Evolutionary conservation across 2,329 filamentous ascomycete species (phyloP).

Genomic region (Pestalotiopsis sp.): DNA sequence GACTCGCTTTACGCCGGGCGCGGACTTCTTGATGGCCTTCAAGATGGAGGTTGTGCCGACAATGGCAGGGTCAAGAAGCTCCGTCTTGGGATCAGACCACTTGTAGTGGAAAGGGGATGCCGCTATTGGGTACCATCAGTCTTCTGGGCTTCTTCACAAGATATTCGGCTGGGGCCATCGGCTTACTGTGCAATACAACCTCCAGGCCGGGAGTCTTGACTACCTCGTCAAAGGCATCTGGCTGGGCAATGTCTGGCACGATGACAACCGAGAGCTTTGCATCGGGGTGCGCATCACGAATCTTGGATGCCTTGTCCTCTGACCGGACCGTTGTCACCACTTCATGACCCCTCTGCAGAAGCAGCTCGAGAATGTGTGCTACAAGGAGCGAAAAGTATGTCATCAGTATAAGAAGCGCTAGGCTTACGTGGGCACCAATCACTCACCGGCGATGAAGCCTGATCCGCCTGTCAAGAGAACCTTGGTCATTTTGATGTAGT

Average conservation of each 20-base stretch:
- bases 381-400: conserved; percentile 12
- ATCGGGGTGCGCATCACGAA: conserved; percentile 50
- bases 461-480: conserved; percentile 43
- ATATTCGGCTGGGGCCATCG: background rate
- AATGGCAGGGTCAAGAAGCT: conserved; percentile 61
- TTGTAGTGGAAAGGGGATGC: conserved; percentile 63
- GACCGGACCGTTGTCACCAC: conserved; percentile 61
- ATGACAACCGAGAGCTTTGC: conserved; percentile 56
- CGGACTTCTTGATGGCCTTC: conserved; percentile 64
- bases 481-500: conserved; percentile 7
- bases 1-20: conserved; percentile 69
- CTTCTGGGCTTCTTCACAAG: background rate
- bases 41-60: conserved; percentile 70
- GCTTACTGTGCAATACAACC: conserved; percentile 55
- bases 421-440: background rate
- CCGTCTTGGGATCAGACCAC: conserved; percentile 51
- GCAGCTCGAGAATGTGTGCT: conserved; percentile 59
- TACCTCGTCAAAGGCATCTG: conserved; percentile 73
- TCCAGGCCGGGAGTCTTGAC: conserved; percentile 52
- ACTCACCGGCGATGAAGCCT: conserved; percentile 54
- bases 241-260: conserved; percentile 76
- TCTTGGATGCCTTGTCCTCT: conserved; percentile 54
- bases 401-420: background rate
- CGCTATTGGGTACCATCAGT: conserved; percentile 24
- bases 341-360: conserved; percentile 51